These are phyloP conservation scores for Cercophora newfieldiana DNA, from an alignment of 495 filamentous ascomycete species.

Conservation along the genomic window DNA sequence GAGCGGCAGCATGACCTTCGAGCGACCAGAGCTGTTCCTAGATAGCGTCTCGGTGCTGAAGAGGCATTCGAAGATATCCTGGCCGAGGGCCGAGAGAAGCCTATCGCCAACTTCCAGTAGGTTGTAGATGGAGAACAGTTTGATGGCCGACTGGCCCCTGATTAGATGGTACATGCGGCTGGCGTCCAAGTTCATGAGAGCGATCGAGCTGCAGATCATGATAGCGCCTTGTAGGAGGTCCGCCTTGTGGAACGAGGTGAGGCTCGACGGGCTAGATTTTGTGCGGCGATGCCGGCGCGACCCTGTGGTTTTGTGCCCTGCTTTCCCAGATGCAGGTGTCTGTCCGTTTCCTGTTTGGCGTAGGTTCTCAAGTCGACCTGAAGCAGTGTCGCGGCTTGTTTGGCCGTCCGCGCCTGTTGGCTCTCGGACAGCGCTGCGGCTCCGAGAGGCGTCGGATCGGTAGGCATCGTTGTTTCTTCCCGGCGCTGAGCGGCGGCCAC, in stretches of 20 bases:
- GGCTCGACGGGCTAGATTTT: conserved; percentile 78
- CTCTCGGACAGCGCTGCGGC: conserved; percentile 38
- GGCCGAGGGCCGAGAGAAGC: conserved; percentile 84
- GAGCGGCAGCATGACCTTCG: conserved; percentile 86
- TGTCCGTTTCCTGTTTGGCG: neutral
- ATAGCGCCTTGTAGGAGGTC: conserved; percentile 89
- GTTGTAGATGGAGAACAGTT: conserved; percentile 98
- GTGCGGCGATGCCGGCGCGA: conserved; percentile 66
- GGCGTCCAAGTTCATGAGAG: conserved; percentile 90
- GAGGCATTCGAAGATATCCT: conserved; percentile 94
- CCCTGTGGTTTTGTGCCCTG: conserved; percentile 26
- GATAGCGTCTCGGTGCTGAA: conserved; percentile 91
- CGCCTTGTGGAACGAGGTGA: conserved; percentile 88
- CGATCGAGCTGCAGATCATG: conserved; percentile 77
- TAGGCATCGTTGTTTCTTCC: conserved; percentile 27
- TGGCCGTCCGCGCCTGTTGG: neutral
- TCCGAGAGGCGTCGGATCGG: conserved; percentile 38
- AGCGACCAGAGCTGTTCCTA: conserved; percentile 80
- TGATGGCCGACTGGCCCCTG: conserved; percentile 92
- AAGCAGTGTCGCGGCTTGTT: neutral
- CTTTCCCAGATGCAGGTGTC: conserved; percentile 4
- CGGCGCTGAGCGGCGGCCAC: conserved; percentile 45
- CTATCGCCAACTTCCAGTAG: conserved; percentile 88
- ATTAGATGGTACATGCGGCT: conserved; percentile 99
- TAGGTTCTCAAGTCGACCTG: conserved; percentile 11